Base-by-base conservation (phyloP, 2,329 filamentous ascomycete species). In the Neonectria neomacrospora region DNA sequence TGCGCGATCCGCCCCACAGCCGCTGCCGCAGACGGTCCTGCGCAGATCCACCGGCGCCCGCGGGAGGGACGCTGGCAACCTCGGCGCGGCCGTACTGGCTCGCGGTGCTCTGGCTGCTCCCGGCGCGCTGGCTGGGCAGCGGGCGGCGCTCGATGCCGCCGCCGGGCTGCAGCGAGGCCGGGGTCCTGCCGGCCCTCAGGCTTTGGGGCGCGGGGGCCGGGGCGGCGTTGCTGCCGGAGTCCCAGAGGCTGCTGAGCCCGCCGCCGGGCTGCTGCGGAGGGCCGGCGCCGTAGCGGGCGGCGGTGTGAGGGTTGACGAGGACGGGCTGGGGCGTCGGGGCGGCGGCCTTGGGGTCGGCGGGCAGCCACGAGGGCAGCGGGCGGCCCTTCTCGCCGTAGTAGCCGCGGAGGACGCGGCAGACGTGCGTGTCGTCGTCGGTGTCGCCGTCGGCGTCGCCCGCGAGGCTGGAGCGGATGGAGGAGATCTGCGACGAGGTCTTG, bases 331-430 rank as follows among this genome's bases (percentile, higher is more conserved):
- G 78, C 34, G 86, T 82, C 39, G 85, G 88, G 4, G 86, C 88
- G 48, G 73, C 62, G 11, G 76, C 78, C 79, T 93, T 95, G n/a
- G 93, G 94, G 77, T 97, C 93, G 6, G 92, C 90, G 8, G 94
- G 93, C 8, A 98, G 89, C 95, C 96, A 98, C 71, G 84, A 80
- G 1, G 96, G 96, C 67, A 94, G 91, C 2, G 89, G 85, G 22
- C 90, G 89, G 70, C 91, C 92, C 75, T 96, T 96, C 78, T 98
- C 94, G 54, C 84, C 88, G 84, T 99, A 98, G 85, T 98, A 97
- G 72, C 89, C 91, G 73, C 96, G 91, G 26, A 99, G 88, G 37
- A 97, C 94, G 73, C 96, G 92, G 80, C 93, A 96, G 74, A 98
- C 91, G 82, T 98, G 94, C 3, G 94, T 96, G 81, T 97, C 93